Evolutionary conservation across 345 rosid species (phyloP), one percentile per base, ranked within the genome.

Genomic region (Populus simonii): DNA sequence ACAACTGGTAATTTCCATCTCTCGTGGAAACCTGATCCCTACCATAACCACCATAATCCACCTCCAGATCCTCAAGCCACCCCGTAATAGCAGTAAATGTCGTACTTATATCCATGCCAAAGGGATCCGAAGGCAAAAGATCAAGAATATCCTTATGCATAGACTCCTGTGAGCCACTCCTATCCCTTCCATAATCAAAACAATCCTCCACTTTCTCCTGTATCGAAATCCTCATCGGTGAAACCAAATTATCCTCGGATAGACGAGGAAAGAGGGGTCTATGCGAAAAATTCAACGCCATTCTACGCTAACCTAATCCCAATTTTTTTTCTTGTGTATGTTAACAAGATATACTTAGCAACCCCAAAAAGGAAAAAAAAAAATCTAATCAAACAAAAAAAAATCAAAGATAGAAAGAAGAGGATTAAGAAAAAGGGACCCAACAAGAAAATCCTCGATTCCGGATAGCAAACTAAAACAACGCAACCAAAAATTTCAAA

Each of bases 101-200:
- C 36, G 89, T 85, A 79, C 80, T 87, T 63, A 96, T 92, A 76
- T 96, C 95, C 97, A 92, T 92, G 53, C 92, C 98, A 74, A 96
- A 96, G 2, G 99, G 99, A 94, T 94, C 99, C 1, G 94, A 86
- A 0, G 97, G 97, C 89, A 94, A 81, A 85, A 92, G 86, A 81
- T 94, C 99, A 69, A 96, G 86, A 78, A 96, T 89, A 75, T 94
- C 97, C 57, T 84, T 84, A 38, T 94, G 89, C 82, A 89, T 84
- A 8, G 94, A 83, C 38, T 92, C 97, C 81, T 89, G 97, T 8
- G 92, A 84, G 78, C 85, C 87, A 51, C 82, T 87, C 51, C 76
- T 79, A 59, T 87, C 89, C 82, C 88, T 87, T 71, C 89, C 94
- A 82, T 84, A 89, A 79, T 93, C 92, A 77, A 90, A 90, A 75